phyloP scores from a whole-genome alignment of 2,329 filamentous ascomycete genomes.

The Lecanosticta acicola region DNA sequence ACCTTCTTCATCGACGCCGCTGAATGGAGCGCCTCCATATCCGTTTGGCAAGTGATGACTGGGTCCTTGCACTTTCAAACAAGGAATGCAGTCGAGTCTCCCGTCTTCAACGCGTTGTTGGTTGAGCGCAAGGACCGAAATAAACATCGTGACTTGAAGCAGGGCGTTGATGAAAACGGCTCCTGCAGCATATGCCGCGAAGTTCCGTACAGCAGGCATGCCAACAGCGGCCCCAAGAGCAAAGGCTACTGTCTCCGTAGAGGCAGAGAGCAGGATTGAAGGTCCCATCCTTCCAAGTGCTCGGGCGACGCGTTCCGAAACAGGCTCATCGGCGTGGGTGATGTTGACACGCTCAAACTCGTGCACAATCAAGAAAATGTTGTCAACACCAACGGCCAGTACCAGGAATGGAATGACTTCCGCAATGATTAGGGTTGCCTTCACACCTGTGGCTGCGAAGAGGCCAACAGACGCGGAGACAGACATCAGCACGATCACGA shows the following conservation, averaged over 20 bases:
- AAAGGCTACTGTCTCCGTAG: constrained; percentile 90
- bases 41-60: constrained; percentile 59
- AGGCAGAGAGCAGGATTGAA: constrained; percentile 90
- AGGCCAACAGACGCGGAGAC: constrained; percentile 91
- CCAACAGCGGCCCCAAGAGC: constrained; percentile 87
- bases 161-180: constrained; percentile 95
- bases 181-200: constrained; percentile 91
- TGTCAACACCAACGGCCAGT: constrained; percentile 92
- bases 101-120: constrained; percentile 84
- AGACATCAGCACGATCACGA: constrained; percentile 94
- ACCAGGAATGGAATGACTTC: constrained; percentile 98
- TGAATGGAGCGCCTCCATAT: constrained; percentile 56
- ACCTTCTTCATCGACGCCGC: constrained; percentile 75
- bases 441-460: constrained; percentile 86
- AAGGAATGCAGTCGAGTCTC: constrained; percentile 88
- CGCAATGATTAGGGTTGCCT: constrained; percentile 94
- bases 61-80: constrained; percentile 70
- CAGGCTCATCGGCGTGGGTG: constrained; percentile 80
- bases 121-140: constrained; percentile 85
- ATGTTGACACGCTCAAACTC: constrained; percentile 94
- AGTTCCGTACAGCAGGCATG: constrained; percentile 97
- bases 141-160: constrained; percentile 95
- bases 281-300: constrained; percentile 95
- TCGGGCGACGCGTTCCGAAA: constrained; percentile 78
- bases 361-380: constrained; percentile 97